phyloP scores from a whole-genome alignment of 2,329 filamentous ascomycete species.

The Botrytis deweyae region DNA sequence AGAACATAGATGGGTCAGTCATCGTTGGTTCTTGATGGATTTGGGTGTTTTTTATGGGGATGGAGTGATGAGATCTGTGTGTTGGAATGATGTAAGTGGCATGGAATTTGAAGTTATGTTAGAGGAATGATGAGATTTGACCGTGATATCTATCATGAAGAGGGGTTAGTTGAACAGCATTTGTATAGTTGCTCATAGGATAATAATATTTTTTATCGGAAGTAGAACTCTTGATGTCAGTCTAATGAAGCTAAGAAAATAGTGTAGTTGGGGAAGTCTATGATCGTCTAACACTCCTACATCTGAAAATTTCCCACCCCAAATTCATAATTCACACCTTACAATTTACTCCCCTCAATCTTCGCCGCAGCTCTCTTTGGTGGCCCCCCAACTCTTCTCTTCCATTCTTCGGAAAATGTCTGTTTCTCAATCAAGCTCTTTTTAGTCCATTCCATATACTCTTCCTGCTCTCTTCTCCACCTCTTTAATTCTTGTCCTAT shows the following conservation, averaged over 20 bases:
- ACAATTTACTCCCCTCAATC: constrained; percentile 13
- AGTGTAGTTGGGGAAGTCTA: neutral
- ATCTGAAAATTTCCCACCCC: neutral
- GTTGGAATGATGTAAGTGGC: neutral
- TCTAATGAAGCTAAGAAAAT: neutral
- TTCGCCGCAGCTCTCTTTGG: neutral
- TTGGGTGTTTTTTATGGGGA: neutral
- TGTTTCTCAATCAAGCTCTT: constrained; percentile 54
- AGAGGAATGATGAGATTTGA: neutral
- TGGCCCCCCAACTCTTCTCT: constrained; percentile 38
- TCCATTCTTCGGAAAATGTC: constrained; percentile 55
- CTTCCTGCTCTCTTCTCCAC: constrained; percentile 57
- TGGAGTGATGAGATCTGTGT: neutral
- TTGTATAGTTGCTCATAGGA: neutral
- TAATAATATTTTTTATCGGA: neutral
- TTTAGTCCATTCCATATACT: constrained; percentile 56
- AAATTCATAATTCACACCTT: neutral
- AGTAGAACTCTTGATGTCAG: neutral
- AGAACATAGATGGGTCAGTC: too few species aligned
- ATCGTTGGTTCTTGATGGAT: neutral
- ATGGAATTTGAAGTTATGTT: neutral
- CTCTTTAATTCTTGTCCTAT: constrained; percentile 54
- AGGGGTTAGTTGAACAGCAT: fast-evolving
- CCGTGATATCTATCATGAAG: neutral
- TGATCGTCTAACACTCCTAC: neutral